Conservation (phyloP, 768 basidiomycete species). For the Austroboletus festivus region DNA sequence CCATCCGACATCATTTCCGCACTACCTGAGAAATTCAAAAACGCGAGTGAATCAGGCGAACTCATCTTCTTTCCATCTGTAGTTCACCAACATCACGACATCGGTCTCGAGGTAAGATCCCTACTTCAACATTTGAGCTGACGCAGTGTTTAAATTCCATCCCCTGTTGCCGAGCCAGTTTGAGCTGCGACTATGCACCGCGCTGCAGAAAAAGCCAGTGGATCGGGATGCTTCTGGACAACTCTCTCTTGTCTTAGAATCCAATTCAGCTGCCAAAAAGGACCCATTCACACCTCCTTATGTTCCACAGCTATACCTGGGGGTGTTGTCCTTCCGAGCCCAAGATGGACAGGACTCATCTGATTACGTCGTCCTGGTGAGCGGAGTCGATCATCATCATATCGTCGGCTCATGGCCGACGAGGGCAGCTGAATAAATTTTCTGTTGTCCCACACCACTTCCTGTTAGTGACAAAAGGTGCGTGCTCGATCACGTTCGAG, state of each 20-base stretch:
- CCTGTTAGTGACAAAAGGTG: slow-evolving; percentile 83
- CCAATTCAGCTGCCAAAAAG: slow-evolving; percentile 24
- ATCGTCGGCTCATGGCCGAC: slow-evolving; percentile 1
- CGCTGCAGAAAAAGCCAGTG: slow-evolving; percentile 73
- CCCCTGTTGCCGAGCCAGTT: slow-evolving; percentile 51
- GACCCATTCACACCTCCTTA: slow-evolving; percentile 92
- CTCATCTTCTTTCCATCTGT: slow-evolving; percentile 79
- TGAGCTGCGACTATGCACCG: slow-evolving; percentile 81
- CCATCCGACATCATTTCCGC: slow-evolving; percentile 51
- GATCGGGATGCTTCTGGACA: slow-evolving; percentile 45
- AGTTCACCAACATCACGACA: slow-evolving; percentile 55
- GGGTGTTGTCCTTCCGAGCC: slow-evolving; percentile 53
- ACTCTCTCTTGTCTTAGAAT: slow-evolving; percentile 23
- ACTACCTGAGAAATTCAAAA: slow-evolving; percentile 53
- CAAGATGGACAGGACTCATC: slow-evolving; percentile 48
- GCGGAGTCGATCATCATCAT: slow-evolving; percentile 18
- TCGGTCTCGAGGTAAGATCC: slow-evolving; percentile 57
- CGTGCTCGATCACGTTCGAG: slow-evolving; percentile 9
- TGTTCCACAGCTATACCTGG: slow-evolving; percentile 68
- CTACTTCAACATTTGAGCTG: background rate
- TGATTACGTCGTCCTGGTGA: slow-evolving; percentile 69
- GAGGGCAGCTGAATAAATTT: slow-evolving; percentile 77
- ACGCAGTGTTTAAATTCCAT: background rate
- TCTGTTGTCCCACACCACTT: slow-evolving; percentile 84
- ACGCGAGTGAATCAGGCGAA: slow-evolving; percentile 60